Percentiles rank a stretch among this genome's conserved stretches.
Conservation (phyloP, 2,329 filamentous ascomycete species). For the Colletotrichum lentis region DNA sequence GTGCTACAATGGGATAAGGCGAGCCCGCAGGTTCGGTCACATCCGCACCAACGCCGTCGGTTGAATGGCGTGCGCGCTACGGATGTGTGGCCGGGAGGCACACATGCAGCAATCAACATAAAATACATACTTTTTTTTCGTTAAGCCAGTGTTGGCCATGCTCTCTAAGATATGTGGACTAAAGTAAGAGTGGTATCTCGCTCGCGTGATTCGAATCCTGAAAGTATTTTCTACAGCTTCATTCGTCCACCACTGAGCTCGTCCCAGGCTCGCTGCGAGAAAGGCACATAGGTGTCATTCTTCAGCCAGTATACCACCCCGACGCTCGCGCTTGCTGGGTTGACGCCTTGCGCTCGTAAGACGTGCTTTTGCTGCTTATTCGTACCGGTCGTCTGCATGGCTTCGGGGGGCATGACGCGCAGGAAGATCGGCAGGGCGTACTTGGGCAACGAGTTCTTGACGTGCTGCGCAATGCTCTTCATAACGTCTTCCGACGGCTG, state of each 20-base stretch:
- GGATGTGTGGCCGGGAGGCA: background rate
- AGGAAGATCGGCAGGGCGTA: conserved; percentile 84
- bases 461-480: conserved; percentile 68
- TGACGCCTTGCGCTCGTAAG: conserved; percentile 76
- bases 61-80: background rate
- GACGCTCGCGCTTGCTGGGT: conserved; percentile 62
- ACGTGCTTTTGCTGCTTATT: conserved; percentile 87
- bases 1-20: background rate
- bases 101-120: background rate
- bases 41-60: background rate
- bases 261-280: conserved; percentile 73
- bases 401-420: conserved; percentile 66
- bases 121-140: background rate
- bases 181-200: conserved; percentile 32
- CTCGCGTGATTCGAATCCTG: conserved; percentile 13
- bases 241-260: conserved; percentile 71
- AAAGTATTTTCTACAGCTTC: conserved; percentile 63
- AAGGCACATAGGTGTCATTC: conserved; percentile 71
- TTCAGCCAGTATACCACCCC: conserved; percentile 71
- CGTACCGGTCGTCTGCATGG: conserved; percentile 77
- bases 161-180: background rate
- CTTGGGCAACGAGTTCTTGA: conserved; percentile 66
- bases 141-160: background rate
- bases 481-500: conserved; percentile 57
- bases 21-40: background rate